Evolutionary conservation across 192 early-diverging fungal species (phyloP).

Genomic region (Piromyces finnis): DNA sequence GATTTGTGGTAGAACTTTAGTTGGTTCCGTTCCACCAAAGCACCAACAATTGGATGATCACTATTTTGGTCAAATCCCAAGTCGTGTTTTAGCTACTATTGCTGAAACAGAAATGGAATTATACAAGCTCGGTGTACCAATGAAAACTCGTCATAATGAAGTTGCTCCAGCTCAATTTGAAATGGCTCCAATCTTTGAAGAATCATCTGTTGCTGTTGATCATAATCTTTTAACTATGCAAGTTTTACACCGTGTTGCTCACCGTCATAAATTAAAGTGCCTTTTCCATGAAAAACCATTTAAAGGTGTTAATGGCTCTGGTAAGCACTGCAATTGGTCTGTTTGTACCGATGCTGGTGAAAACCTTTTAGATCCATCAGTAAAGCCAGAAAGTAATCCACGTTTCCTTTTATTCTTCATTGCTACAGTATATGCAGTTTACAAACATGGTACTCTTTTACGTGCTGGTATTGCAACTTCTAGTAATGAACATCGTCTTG

Average conservation of each 20-base stretch:
- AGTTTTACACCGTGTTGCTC: slow-evolving; percentile 87
- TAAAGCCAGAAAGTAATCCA: slow-evolving; percentile 94
- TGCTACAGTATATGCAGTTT: slow-evolving; percentile 73
- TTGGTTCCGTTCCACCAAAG: slow-evolving; percentile 86
- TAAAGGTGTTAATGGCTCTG: slow-evolving; percentile 94
- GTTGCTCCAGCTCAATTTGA: slow-evolving; percentile 98
- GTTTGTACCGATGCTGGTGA: slow-evolving; percentile 76
- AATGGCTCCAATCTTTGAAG: slow-evolving; percentile 96
- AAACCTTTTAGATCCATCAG: slow-evolving; percentile 89
- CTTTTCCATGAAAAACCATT: slow-evolving; percentile 99
- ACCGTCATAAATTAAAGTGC: slow-evolving; percentile 82
- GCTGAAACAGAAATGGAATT: slow-evolving; percentile 90
- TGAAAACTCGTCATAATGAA: slow-evolving; percentile 99
- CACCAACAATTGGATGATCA: slow-evolving; percentile 99
- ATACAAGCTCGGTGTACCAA: slow-evolving; percentile 80
- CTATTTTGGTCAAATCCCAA: slow-evolving; percentile 96
- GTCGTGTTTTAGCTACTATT: slow-evolving; percentile 76
- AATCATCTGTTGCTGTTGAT: slow-evolving; percentile 86
- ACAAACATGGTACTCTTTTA: slow-evolving; percentile 80
- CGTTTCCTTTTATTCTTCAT: slow-evolving; percentile 92
- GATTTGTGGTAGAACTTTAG: slow-evolving; percentile 82
- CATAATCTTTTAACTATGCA: slow-evolving; percentile 98
- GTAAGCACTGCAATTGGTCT: slow-evolving; percentile 97
- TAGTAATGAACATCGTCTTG: slow-evolving; percentile 96
- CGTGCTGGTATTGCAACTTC: slow-evolving; percentile 81